phyloP scores from a whole-genome alignment of 176 grass and related monocot genomes.

The Paspalum vaginatum region DNA sequence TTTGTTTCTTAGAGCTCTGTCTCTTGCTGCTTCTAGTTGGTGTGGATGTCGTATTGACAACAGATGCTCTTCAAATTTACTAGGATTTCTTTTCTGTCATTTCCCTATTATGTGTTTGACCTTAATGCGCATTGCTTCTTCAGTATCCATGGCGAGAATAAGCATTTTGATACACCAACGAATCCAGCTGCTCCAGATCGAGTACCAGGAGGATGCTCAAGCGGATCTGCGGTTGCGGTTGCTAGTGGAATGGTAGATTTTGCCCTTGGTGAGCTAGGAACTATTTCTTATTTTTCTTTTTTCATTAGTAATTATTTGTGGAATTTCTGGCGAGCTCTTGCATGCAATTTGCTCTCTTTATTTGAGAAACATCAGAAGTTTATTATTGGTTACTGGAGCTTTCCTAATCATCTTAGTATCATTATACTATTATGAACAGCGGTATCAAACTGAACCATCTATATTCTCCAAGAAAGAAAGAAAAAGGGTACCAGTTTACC shows the following conservation, averaged over 20 bases:
- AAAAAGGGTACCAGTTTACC: neutral
- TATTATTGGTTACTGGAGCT: conserved; percentile 29
- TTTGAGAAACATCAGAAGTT: neutral
- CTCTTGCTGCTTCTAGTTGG: neutral
- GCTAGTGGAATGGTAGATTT: conserved; percentile 89
- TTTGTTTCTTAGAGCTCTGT: neutral
- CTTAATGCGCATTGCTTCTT: conserved; percentile 29
- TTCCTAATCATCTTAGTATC: neutral
- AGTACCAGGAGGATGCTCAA: conserved; percentile 92
- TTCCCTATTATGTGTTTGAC: conserved; percentile 16
- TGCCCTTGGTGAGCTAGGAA: conserved; percentile 70
- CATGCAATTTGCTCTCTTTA: neutral
- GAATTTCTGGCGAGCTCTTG: neutral
- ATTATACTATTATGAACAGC: neutral
- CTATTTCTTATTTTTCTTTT: neutral
- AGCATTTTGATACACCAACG: conserved; percentile 77
- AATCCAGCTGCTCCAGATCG: conserved; percentile 68
- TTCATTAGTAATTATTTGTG: conserved; percentile 7
- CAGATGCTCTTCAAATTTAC: conserved; percentile 10
- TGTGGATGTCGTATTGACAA: neutral
- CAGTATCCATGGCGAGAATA: conserved; percentile 94
- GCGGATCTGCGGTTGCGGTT: conserved; percentile 95
- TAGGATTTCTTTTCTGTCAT: neutral
- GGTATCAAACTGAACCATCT: neutral
- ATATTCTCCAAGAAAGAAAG: neutral